These are phyloP conservation scores for Erodium maritimum DNA, from an alignment of 345 rosid genomes.

Conservation along the genomic window DNA sequence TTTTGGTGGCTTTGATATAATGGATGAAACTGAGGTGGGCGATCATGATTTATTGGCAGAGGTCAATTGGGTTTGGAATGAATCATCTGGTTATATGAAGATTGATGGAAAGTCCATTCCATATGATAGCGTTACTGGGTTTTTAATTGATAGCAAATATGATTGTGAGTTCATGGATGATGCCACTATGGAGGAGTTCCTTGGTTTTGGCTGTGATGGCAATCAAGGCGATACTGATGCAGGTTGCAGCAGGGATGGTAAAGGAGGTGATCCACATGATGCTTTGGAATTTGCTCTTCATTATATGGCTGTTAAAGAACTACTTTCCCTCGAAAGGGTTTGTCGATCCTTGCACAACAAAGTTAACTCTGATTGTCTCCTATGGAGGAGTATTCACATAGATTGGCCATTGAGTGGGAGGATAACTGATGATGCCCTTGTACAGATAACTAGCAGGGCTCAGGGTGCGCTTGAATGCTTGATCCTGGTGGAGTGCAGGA, in stretches of 20 bases:
- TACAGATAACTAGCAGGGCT: conserved; percentile 19
- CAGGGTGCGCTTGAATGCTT: conserved; percentile 21
- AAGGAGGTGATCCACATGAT: background rate
- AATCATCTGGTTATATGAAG: conserved; percentile 5
- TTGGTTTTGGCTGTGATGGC: background rate
- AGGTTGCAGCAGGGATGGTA: conserved; percentile 9
- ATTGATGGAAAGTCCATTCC: conserved; percentile 12
- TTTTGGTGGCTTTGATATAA: background rate
- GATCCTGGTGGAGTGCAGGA: conserved; percentile 23
- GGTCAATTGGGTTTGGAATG: conserved; percentile 9
- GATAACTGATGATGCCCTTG: conserved; percentile 24
- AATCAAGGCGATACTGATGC: conserved; percentile 1
- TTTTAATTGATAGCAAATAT: background rate
- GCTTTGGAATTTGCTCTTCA: background rate
- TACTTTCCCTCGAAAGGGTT: background rate
- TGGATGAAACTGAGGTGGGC: background rate
- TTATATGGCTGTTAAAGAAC: background rate
- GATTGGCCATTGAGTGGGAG: conserved; percentile 24
- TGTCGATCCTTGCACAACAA: background rate
- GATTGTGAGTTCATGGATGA: background rate
- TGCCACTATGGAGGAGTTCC: background rate
- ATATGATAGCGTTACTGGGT: background rate
- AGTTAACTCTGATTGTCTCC: background rate
- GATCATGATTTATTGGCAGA: background rate
- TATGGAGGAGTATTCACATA: conserved; percentile 24